phyloP scores from a whole-genome alignment of 2,329 filamentous ascomycete species.

The Ceratocystis albifundus region DNA sequence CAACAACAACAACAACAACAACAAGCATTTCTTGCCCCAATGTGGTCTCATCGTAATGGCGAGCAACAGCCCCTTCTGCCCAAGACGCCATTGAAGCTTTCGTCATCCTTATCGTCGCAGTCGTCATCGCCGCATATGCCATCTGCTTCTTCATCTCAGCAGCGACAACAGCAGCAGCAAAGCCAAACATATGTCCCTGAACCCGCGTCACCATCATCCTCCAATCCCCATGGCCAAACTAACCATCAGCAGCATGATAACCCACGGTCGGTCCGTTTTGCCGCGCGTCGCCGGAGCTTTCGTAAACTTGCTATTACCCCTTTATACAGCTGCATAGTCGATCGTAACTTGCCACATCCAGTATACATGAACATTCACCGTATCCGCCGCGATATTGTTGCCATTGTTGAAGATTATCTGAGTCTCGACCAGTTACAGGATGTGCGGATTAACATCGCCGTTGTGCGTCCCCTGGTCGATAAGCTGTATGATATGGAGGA shows the following conservation, averaged over 20 bases:
- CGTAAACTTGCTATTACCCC: conserved; percentile 24
- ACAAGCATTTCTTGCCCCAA: background rate
- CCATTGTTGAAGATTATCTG: conserved; percentile 36
- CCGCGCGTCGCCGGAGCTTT: conserved; percentile 12
- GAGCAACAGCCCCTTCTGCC: conserved; percentile 14
- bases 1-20: too few species aligned
- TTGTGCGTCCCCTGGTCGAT: conserved; percentile 72
- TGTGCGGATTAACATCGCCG: conserved; percentile 67
- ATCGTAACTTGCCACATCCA: conserved; percentile 51
- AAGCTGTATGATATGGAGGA: conserved; percentile 69
- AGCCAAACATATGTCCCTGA: background rate
- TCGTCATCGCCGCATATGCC: background rate
- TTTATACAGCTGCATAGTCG: conserved; percentile 44
- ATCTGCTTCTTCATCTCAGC: background rate
- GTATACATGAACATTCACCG: conserved; percentile 71
- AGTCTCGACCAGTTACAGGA: conserved; percentile 52
- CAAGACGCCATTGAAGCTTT: background rate
- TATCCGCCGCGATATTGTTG: conserved; percentile 51
- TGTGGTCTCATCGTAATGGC: background rate
- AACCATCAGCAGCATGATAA: background rate
- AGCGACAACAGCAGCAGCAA: background rate
- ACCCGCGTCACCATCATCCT: background rate
- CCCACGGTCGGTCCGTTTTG: conserved; percentile 10
- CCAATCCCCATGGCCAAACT: background rate
- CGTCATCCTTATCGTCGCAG: background rate